phyloP scores from a whole-genome alignment of 2,329 filamentous ascomycete species.

The Trichoderma brevicompactum region DNA sequence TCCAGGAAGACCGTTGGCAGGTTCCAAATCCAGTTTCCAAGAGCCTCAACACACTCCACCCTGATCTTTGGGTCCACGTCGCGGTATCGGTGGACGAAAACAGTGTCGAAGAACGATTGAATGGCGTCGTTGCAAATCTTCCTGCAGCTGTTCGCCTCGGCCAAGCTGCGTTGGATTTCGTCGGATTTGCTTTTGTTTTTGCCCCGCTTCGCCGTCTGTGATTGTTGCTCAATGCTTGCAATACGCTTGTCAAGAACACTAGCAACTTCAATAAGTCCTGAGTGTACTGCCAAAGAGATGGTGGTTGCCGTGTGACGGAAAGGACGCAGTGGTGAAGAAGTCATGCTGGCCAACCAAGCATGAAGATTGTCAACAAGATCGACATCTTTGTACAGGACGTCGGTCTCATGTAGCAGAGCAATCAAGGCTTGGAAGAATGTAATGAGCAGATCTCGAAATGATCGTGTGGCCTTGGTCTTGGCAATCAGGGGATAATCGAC shows the following conservation, averaged over 20 bases:
- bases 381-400: conserved; percentile 75
- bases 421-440: conserved; percentile 81
- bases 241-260: conserved; percentile 71
- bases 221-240: conserved; percentile 76
- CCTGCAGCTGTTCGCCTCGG: conserved; percentile 70
- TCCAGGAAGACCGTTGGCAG: conserved; percentile 90
- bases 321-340: conserved; percentile 81
- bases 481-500: conserved; percentile 92
- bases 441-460: conserved; percentile 77
- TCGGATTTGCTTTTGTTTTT: conserved; percentile 79
- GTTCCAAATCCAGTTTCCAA: conserved; percentile 85
- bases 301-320: conserved; percentile 95
- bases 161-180: conserved; percentile 72
- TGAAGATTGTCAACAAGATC: conserved; percentile 86
- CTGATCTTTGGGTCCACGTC: conserved; percentile 91
- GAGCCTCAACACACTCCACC: conserved; percentile 81
- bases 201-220: conserved; percentile 72
- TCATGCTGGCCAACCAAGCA: conserved; percentile 89
- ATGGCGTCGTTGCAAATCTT: conserved; percentile 73
- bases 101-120: conserved; percentile 85
- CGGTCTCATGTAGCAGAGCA: conserved; percentile 78
- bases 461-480: conserved; percentile 73
- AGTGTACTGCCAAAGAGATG: conserved; percentile 78
- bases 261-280: conserved; percentile 74
- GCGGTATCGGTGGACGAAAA: conserved; percentile 94